Base-by-base conservation (phyloP, 2,329 filamentous ascomycete genomes). In the Fusarium mangiferae region DNA sequence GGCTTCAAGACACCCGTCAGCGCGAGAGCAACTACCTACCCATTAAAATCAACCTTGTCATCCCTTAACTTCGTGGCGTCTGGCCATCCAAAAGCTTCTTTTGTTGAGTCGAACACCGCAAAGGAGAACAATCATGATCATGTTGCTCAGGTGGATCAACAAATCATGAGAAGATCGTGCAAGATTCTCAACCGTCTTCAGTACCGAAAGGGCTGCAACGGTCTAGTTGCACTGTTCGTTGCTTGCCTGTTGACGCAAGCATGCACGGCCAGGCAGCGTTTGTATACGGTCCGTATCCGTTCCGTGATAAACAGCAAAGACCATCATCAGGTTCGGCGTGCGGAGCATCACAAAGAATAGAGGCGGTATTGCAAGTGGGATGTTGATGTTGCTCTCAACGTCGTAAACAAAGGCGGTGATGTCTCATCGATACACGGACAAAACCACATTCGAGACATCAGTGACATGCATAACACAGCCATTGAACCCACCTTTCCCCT, bases 361-460 rank as follows among this genome's bases (percentile, higher is more conserved):
- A 63, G 65, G 56, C 51, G 48, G 63, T 62, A 63, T 66, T 62
- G 45, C 54, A 39, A 60, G 26, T 61, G 62, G 61, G 56, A 66
- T 54, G 67, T 59, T 75, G 66, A 65, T 69, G n/a, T 44, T 33
- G 39, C 30, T 49, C 33, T 52, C 44, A 38, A 51, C 48, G 73
- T 78, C 68, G 39, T 74, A 48, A 75, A 78, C 55, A 77, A 75
- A 77, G 65, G 73, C 73, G 74, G 74, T 77, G 73, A 68, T 77
- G 72, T 59, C 41, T 57, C 56, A 18, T 39, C 30, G 22, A 52
- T 44, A 33, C 30, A n/a, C 46, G 62, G 30, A 56, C 22, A 41
- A 42, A 52, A 35, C 38, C 63, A 64, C 48, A 62, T 66, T 39
- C 49, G 62, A 66, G 66, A 63, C 56, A 48, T 54, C 42, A 30